Evolutionary conservation across 768 basidiomycete genomes (phyloP), one percentile per base, ranked within the genome.

Genomic region (Lentinula sp.): DNA sequence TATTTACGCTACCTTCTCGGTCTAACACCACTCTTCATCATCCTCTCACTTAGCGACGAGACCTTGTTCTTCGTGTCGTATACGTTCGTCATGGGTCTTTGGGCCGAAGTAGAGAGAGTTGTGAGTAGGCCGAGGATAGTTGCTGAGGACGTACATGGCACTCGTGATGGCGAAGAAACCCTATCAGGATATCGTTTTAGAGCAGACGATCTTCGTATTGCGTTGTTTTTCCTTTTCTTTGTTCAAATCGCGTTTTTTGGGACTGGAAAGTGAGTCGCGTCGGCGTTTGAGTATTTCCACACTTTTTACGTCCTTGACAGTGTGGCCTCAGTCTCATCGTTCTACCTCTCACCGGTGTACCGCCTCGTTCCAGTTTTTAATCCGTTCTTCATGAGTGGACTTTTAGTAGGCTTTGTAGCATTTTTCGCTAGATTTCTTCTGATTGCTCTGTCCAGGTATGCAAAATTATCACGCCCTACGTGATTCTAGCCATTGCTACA

Each of bases 241-340:
- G 86, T 93, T 6, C 92, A 95, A 66, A 83, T 91, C 45, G 92
- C 86, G 2, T 93, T 93, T 72, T 93, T 92, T 68, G 91, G 91
- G 7, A 90, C 84, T 41, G 90, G 90, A 76, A 91, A 90, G 88
- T 89, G 73, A 66, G 88, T 79, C 28, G 28, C 28, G 9, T 1
- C 49, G 6, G n/a, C 12, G 57, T 16, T 28, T 18, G 42, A 41
- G 6, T 48, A 42, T n/a, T 23, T 51, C 5, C 51, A 12, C 18
- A 20, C 42, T 39, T 33, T 59, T 52, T 59, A 56, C 53, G 41
- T 61, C 13, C 36, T 50, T 23, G 28, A 35, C 59, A 93, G 89
- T 66, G 85, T 91, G 51, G 88, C 89, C n/a, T 90, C 89, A 9
- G 92, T 93, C 68, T 89, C 91, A 85, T 91, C 90, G 2, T 94